Evolutionary conservation across 345 rosid species (phyloP), one percentile per base, ranked within the genome.

Genomic region (Isatis tinctoria): DNA sequence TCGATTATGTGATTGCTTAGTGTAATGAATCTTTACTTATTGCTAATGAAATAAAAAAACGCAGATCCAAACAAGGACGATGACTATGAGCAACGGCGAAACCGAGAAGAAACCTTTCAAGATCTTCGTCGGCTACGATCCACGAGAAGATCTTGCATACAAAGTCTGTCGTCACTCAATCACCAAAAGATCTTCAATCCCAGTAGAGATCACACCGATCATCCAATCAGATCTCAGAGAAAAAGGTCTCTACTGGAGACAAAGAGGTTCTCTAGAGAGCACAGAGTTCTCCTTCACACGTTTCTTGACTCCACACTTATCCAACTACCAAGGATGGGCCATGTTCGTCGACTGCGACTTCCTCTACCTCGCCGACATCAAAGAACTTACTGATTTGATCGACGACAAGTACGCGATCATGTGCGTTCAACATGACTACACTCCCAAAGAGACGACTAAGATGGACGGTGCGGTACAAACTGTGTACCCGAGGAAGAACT

Each of bases 391-490:
- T 8, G 96, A 92, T 71, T 75, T 95, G 77, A 70, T 86, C 30
- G 92, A 95, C 77, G 96, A 95, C n/a, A 92, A 87, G 26, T 92
- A 84, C 69, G 99, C 98, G 0, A 61, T 92, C 18, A 95, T 95
- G 97, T 92, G 99, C 52, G 99, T 95, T 36, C 98, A 95, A 53
- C 99, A 95, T 44, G 98, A 95, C 18, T 95, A 95, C 51, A 65
- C 91, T 5, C 99, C 99, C 0, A 92, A 90, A 68, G 97, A 92
- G 79, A 85, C 93, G 67, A 90, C 92, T 0, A 95, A 95, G 82
- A 95, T 95, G 99, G 99, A 95, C 32, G 99, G 99, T 33, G 97
- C 92, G 0, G 94, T 90, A 32, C 99, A 95, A 32, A 95, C 98
- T 1, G 93, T 87, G 35, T 92, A 95, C 75, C 99, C 96, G 0